These are phyloP conservation scores for Craterostigma plantagineum DNA, from an alignment of 257 asterid genomes.

Conservation along the genomic window DNA sequence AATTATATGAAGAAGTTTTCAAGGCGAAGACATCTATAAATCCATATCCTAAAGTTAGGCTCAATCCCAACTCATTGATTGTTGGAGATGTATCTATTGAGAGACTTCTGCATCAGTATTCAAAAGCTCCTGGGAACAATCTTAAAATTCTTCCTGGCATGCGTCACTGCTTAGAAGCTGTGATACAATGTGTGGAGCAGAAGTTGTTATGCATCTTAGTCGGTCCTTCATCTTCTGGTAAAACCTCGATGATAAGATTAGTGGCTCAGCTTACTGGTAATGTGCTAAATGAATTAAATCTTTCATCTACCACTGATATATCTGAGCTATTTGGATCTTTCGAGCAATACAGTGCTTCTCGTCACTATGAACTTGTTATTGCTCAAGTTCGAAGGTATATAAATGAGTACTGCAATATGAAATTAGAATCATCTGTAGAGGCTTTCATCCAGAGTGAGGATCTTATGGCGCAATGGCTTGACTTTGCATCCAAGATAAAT, in stretches of 20 bases:
- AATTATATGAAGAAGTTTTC: constrained; percentile 52
- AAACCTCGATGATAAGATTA: constrained; percentile 65
- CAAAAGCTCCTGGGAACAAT: constrained; percentile 24
- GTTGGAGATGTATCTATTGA: constrained; percentile 47
- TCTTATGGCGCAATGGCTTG: constrained; percentile 46
- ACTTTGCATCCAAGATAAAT: constrained; percentile 32
- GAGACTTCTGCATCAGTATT: constrained; percentile 32
- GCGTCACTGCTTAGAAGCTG: constrained; percentile 60
- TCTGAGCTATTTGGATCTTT: constrained; percentile 94
- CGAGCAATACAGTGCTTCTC: constrained; percentile 80
- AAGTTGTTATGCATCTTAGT: constrained; percentile 92
- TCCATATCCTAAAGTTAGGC: constrained; percentile 47
- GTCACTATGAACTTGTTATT: constrained; percentile 50
- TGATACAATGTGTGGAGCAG: constrained; percentile 49
- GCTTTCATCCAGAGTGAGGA: constrained; percentile 27
- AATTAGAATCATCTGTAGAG: constrained; percentile 28
- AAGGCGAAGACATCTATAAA: constrained; percentile 43
- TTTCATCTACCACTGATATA: constrained; percentile 89
- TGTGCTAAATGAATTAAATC: constrained; percentile 66
- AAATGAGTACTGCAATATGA: constrained; percentile 57
- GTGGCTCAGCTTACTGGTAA: constrained; percentile 81
- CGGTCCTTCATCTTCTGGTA: constrained; percentile 87
- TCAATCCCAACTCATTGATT: constrained; percentile 29
- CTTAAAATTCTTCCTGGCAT: constrained; percentile 59
- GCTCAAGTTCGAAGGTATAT: constrained; percentile 51